Base-by-base conservation (phyloP, 176 grass and related monocot species). In the Urochloa ruziziensis region DNA sequence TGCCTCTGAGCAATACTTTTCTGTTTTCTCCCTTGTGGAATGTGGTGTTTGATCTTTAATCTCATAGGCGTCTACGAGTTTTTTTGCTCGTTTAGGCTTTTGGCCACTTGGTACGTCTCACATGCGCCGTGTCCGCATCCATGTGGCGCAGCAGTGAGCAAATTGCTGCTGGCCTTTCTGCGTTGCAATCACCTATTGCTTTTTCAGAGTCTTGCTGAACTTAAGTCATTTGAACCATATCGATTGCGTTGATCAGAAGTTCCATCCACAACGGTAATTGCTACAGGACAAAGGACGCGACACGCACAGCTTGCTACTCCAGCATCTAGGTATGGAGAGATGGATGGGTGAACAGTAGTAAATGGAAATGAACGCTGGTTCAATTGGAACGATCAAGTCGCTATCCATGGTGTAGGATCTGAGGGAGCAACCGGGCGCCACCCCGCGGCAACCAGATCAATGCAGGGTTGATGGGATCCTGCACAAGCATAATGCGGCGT, bases 321-420 rank as follows among this genome's bases (percentile, higher is more conserved):
- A n/a, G n/a, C 43, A 16, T 23, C 12, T 17, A 37, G 44, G 18
- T 3, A 73, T 54, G 18, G 71, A 52, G 71, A 34, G 35, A 42
- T 5, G 9, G 14, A 5, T 32, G 46, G 40, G 6, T 51, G 70
- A 33, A 23, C 47, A 53, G 19, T 2, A 1, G 17, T 46, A 47
- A 17, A 25, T 53, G 4, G 30, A 27, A 46, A 23, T 47, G 42
- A 47, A 28, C 54, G 25, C 10, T 64, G 70, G 58, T 37, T 56
- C 42, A 74, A 14, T 13, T 0, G 58, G 24, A 32, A 56, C n/a
- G 56, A 48, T 30, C 1, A 47, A 16, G 28, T 48, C 76, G 8
- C 42, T 44, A 49, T 64, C 76, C 6, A 46, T 39, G 81, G 70
- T 74, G 70, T 64, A 74, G 70, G 70, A 83, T 74, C 23, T 64